Evolutionary conservation across 1,284 basidiomycete species (phyloP).

Genomic region (Apiotrichum sp.): DNA sequence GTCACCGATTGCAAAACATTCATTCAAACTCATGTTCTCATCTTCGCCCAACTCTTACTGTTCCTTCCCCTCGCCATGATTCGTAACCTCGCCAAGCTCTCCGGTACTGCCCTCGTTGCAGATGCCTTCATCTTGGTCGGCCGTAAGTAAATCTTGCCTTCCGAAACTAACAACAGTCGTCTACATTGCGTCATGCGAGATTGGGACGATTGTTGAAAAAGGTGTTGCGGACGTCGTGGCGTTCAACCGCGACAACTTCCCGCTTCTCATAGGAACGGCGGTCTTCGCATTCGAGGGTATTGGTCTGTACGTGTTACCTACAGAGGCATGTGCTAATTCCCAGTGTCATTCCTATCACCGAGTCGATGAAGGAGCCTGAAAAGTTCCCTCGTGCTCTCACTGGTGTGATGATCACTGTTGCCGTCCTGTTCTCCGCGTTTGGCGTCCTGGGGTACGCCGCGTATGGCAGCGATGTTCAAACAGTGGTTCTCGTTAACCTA

Average conservation of each 20-base stretch:
- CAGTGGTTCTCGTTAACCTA: slow-evolving; percentile 92
- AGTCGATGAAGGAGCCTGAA: slow-evolving; percentile 87
- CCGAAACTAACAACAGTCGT: slow-evolving; percentile 50
- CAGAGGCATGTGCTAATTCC: not conserved
- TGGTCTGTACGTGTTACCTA: slow-evolving; percentile 60
- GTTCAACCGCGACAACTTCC: slow-evolving; percentile 86
- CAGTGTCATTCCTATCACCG: slow-evolving; percentile 86
- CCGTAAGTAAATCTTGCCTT: slow-evolving; percentile 35
- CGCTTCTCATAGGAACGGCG: slow-evolving; percentile 89
- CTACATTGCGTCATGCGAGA: slow-evolving; percentile 79
- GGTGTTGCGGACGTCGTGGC: slow-evolving; percentile 74
- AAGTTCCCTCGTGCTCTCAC: slow-evolving; percentile 86
- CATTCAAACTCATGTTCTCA: slow-evolving; percentile 71
- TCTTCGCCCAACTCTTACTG: slow-evolving; percentile 73
- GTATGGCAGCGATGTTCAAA: slow-evolving; percentile 81
- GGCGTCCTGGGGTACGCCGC: slow-evolving; percentile 83
- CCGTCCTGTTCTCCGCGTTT: slow-evolving; percentile 81
- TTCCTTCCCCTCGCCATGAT: slow-evolving; percentile 83
- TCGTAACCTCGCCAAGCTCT: slow-evolving; percentile 85
- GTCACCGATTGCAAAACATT: slow-evolving; percentile 70
- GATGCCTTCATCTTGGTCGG: slow-evolving; percentile 94
- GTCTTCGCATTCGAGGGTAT: slow-evolving; percentile 99
- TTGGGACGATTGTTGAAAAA: slow-evolving; percentile 57
- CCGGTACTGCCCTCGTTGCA: slow-evolving; percentile 83
- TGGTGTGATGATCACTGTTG: slow-evolving; percentile 69